A percentile compares a stretch with the other conserved stretches of the same genome.
Evolutionary conservation across 2,329 filamentous ascomycete genomes (phyloP).

Genomic region (Talaromyces sp.): DNA sequence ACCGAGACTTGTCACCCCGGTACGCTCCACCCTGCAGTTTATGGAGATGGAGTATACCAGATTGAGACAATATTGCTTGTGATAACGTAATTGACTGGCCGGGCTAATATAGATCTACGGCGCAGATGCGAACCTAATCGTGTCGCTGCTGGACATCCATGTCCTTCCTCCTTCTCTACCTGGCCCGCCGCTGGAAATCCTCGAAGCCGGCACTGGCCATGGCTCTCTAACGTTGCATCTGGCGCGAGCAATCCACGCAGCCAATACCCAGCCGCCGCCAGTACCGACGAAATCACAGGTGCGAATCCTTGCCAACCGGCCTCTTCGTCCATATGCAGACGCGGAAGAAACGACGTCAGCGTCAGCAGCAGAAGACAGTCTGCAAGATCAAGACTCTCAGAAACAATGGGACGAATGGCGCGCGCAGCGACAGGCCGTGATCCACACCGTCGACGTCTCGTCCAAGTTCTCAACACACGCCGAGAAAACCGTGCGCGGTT

Average conservation of each 20-base stretch:
- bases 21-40: conserved; percentile 35
- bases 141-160: conserved; percentile 70
- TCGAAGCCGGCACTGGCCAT: conserved; percentile 82
- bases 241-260: conserved; percentile 68
- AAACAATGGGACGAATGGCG: conserved; percentile 42
- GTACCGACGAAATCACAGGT: conserved; percentile 32
- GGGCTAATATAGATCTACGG: conserved; percentile 57
- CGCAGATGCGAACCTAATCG: conserved; percentile 67
- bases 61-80: too few relatives aligned
- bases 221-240: conserved; percentile 71
- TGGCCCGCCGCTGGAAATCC: conserved; percentile 57
- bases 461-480: conserved; percentile 59
- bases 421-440: conserved; percentile 55
- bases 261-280: conserved; percentile 52
- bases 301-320: conserved; percentile 21
- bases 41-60: neutral
- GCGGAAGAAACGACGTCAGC: conserved; percentile 9
- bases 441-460: conserved; percentile 68
- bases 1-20: conserved; percentile 68
- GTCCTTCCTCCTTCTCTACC: conserved; percentile 35
- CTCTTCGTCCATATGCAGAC: conserved; percentile 16
- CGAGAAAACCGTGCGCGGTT: conserved; percentile 58
- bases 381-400: conserved; percentile 15
- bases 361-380: conserved; percentile 10
- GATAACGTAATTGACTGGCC: neutral